Base-by-base conservation (phyloP, 345 rosid genomes). In the Aurinia saxatilis region DNA sequence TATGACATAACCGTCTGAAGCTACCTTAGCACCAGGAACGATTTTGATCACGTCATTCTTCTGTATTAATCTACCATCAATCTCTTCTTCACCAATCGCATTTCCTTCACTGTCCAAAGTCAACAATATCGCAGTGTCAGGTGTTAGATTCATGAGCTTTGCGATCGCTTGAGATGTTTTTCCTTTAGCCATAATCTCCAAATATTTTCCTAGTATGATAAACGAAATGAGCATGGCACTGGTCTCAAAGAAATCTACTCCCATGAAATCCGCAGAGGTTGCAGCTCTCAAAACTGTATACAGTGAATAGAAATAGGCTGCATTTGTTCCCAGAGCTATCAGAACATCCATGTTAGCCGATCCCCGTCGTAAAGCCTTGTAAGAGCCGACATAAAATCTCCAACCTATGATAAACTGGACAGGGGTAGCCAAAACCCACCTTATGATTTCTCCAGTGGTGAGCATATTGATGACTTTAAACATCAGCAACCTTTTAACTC, bases 271-370 rank as follows among this genome's bases (percentile, higher is more conserved):
- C 1, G 80, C 57, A 60, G 91, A 81, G 1, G 80, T 76, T 19
- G 96, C 86, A 57, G 99, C 86, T 70, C 90, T 85, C 65, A 87
- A 52, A 54, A 89, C 91, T 0, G 85, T 73, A 67, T 92, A 92
- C 7, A 82, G 78, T 0, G 98, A 92, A 73, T 87, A 92, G 59
- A 92, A 92, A 58, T 92, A 92, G 18, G 98, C 95, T 27, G 91
- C 82, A 73, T 92, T 92, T 49, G 98, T 92, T 63, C 96, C 96
- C 60, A 92, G 60, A 10, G 88, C 89, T 6, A 92, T 89, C 81
- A 92, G 58, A 57, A 92, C 98, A 72, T 92, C 98, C 98, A 92
- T 92, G 47, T 92, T 92, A 29, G 95, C 90, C 1, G 96, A 92
- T 45, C 95, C 86, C 12, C 76, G 81, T 48, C 85, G 81, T 73